phyloP scores from a whole-genome alignment of 148 eudicot genomes.

The Camellia granthamiana region DNA sequence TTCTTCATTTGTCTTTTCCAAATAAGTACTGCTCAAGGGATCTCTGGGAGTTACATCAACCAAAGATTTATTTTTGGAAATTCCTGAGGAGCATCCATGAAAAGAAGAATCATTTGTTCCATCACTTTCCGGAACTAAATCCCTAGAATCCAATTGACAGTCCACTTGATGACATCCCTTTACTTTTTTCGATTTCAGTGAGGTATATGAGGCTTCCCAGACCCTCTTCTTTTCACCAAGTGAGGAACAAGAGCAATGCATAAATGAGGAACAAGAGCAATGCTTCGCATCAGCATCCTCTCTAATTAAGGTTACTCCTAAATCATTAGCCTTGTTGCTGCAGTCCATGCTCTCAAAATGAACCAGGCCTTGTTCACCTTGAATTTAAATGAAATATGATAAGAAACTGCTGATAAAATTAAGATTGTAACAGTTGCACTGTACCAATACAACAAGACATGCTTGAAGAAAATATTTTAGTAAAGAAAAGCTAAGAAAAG shows the following conservation, averaged over 20 bases:
- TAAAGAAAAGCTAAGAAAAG: background rate
- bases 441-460: background rate
- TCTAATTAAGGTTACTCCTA: constrained; percentile 20
- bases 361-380: constrained; percentile 27
- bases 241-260: constrained; percentile 37
- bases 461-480: background rate
- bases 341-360: constrained; percentile 20
- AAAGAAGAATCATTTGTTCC: constrained; percentile 19
- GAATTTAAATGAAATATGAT: constrained; percentile 9
- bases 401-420: constrained; percentile 10
- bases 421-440: background rate
- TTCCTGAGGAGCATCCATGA: constrained; percentile 26
- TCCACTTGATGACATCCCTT: constrained; percentile 62
- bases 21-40: constrained; percentile 20
- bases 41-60: constrained; percentile 24
- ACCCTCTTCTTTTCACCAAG: constrained; percentile 46
- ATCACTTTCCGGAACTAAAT: constrained; percentile 26
- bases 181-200: constrained; percentile 79
- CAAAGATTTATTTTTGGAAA: constrained; percentile 19
- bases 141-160: constrained; percentile 28
- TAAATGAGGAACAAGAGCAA: constrained; percentile 37
- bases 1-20: constrained; percentile 22
- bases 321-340: constrained; percentile 23
- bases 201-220: constrained; percentile 69
- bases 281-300: constrained; percentile 23